These are phyloP conservation scores for Silene conica DNA, from an alignment of 148 eudicot species.

Conservation along the genomic window DNA sequence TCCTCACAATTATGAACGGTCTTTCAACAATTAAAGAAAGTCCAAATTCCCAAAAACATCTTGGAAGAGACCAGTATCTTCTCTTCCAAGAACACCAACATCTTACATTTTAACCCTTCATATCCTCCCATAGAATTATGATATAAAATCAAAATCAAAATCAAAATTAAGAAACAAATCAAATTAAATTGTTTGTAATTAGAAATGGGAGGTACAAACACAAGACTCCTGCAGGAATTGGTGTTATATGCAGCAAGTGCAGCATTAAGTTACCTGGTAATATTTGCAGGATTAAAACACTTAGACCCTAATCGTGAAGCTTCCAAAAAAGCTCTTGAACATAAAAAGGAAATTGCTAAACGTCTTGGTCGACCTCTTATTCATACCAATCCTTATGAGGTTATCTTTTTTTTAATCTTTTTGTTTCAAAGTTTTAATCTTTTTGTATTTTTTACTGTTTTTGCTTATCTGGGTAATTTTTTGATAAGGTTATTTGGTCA, in stretches of 20 bases:
- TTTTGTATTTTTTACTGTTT: neutral
- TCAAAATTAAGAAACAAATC: too few relatives aligned
- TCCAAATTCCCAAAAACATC: neutral
- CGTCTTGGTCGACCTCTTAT: slow-evolving; percentile 81
- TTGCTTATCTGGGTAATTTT: neutral
- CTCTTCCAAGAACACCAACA: neutral
- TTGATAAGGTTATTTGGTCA: neutral
- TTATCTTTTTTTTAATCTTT: neutral
- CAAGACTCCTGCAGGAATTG: slow-evolving; percentile 62
- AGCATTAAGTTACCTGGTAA: slow-evolving; percentile 69
- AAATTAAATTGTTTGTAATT: neutral
- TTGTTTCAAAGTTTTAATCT: slow-evolving; percentile 2
- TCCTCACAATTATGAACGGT: too few relatives aligned
- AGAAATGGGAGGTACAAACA: slow-evolving; percentile 43
- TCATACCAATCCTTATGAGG: slow-evolving; percentile 82
- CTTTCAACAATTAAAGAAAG: neutral
- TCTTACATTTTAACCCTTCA: neutral
- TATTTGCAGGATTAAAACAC: slow-evolving; percentile 58
- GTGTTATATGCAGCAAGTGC: slow-evolving; percentile 90
- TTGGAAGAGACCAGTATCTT: neutral
- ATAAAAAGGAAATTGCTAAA: slow-evolving; percentile 76
- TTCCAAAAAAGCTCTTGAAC: slow-evolving; percentile 74
- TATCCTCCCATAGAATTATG: neutral
- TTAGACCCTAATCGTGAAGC: slow-evolving; percentile 92
- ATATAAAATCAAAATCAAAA: neutral